Percentiles rank a stretch among this genome's conserved stretches.
Evolutionary conservation across 2,329 filamentous ascomycete species (phyloP).

Genomic region (Penicillium sp.): DNA sequence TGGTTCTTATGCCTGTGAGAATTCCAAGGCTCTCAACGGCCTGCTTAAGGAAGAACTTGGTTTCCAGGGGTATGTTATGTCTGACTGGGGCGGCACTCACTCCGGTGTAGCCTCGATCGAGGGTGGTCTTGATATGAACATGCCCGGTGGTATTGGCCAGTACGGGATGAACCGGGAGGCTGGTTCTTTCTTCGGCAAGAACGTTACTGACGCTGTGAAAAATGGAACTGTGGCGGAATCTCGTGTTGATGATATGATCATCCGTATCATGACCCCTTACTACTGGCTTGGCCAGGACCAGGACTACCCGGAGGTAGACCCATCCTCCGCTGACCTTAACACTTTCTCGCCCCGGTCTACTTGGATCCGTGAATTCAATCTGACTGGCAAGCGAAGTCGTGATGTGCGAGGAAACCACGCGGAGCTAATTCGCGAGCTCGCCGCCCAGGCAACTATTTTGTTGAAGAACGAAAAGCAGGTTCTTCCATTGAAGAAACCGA

Average conservation of each 20-base stretch:
- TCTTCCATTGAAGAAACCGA: constrained; percentile 54
- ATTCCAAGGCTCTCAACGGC: constrained; percentile 40
- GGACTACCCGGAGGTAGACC: constrained; percentile 35
- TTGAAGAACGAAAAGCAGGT: constrained; percentile 56
- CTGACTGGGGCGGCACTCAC: constrained; percentile 50
- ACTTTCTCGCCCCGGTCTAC: no score
- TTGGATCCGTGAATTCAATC: constrained; percentile 10
- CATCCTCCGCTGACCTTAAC: not conserved
- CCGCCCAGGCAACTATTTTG: constrained; percentile 76
- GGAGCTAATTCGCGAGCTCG: no score
- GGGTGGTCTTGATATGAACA: constrained; percentile 47
- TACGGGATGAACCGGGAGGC: constrained; percentile 32
- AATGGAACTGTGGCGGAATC: constrained; percentile 47
- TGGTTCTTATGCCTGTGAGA: constrained; percentile 47
- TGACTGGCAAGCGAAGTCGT: constrained; percentile 19
- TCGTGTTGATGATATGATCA: constrained; percentile 52
- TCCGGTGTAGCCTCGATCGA: constrained; percentile 50
- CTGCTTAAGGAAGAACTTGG: constrained; percentile 56
- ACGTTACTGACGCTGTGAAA: constrained; percentile 18
- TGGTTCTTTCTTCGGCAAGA: constrained; percentile 23
- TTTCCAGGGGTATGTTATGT: constrained; percentile 53
- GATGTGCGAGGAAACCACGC: no score
- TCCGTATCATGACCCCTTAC: constrained; percentile 51
- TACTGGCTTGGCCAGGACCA: constrained; percentile 49
- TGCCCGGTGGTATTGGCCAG: constrained; percentile 27